A percentile compares a stretch with the other conserved stretches of the same genome.
These are phyloP conservation scores for Lichina pygmaea DNA, from an alignment of 495 filamentous ascomycete genomes.

Conservation along the genomic window DNA sequence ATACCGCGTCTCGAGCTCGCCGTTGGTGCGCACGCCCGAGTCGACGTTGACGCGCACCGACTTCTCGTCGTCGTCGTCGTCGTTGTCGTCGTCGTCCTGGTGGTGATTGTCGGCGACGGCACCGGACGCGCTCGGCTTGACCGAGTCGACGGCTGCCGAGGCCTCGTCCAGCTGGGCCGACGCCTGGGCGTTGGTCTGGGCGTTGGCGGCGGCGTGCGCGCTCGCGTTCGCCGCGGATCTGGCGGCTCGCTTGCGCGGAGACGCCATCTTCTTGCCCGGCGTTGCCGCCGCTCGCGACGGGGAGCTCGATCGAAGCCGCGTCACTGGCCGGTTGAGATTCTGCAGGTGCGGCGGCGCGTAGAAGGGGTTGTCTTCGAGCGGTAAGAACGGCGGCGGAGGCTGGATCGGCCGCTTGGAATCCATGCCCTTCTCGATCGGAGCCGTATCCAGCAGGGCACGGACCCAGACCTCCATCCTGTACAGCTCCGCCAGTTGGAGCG, in stretches of 20 bases:
- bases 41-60: constrained; percentile 43
- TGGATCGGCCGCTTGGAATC: constrained; percentile 37
- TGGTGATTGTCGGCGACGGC: neutral
- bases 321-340: constrained; percentile 12
- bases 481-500: constrained; percentile 61
- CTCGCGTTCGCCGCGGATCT: constrained; percentile 26
- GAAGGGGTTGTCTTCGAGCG: neutral
- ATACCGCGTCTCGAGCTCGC: constrained; percentile 35
- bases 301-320: constrained; percentile 28
- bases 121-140: neutral
- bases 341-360: constrained; percentile 7
- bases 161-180: too few species aligned
- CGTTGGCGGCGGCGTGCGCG: constrained; percentile 8
- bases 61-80: constrained; percentile 16
- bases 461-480: constrained; percentile 72
- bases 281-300: constrained; percentile 23
- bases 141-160: constrained; percentile 4
- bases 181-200: too few species aligned
- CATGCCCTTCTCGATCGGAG: constrained; percentile 30
- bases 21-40: constrained; percentile 22
- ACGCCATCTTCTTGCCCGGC: constrained; percentile 20
- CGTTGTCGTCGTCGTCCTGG: neutral
- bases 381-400: constrained; percentile 37
- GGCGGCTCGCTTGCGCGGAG: constrained; percentile 46
- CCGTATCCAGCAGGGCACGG: constrained; percentile 57